These are phyloP conservation scores for Puccinia triticina DNA, from an alignment of 1,284 basidiomycete genomes.

Conservation along the genomic window DNA sequence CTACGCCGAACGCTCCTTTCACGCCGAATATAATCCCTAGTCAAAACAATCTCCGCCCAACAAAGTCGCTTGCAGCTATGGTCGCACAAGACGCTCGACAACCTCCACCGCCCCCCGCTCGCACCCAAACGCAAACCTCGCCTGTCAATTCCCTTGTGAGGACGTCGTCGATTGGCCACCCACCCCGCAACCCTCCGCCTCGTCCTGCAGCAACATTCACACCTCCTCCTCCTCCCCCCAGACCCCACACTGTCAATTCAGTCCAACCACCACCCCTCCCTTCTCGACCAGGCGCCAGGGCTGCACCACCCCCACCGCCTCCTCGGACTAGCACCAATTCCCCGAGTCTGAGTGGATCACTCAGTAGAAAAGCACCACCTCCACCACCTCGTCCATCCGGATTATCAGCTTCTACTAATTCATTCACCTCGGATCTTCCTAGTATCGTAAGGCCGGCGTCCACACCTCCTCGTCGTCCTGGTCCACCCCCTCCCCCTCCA, in stretches of 20 bases:
- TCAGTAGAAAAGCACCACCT: constrained; percentile 41
- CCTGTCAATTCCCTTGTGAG: neutral
- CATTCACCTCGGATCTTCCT: constrained; percentile 13
- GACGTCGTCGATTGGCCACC: neutral
- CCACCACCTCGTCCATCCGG: constrained; percentile 47
- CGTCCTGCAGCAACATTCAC: constrained; percentile 18
- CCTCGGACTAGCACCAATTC: constrained; percentile 33
- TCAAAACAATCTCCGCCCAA: neutral
- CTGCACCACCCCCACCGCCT: constrained; percentile 37
- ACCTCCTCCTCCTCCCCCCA: constrained; percentile 37
- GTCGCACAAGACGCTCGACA: constrained; percentile 7
- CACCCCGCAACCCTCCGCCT: constrained; percentile 9
- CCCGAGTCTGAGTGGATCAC: neutral
- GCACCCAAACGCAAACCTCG: neutral
- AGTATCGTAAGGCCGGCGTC: constrained; percentile 7
- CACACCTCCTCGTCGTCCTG: constrained; percentile 25
- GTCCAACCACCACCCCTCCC: constrained; percentile 39
- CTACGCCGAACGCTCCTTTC: neutral
- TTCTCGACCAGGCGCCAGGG: constrained; percentile 16
- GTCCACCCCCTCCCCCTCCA: constrained; percentile 49
- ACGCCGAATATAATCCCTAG: neutral
- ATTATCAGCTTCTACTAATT: constrained; percentile 10
- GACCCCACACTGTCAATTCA: constrained; percentile 13
- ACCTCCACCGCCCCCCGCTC: constrained; percentile 36
- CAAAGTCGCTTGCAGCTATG: neutral